Percentiles rank a stretch among this genome's conserved stretches.
phyloP scores from a whole-genome alignment of 352 stramenopile genomes.

The Pythium dissimile region DNA sequence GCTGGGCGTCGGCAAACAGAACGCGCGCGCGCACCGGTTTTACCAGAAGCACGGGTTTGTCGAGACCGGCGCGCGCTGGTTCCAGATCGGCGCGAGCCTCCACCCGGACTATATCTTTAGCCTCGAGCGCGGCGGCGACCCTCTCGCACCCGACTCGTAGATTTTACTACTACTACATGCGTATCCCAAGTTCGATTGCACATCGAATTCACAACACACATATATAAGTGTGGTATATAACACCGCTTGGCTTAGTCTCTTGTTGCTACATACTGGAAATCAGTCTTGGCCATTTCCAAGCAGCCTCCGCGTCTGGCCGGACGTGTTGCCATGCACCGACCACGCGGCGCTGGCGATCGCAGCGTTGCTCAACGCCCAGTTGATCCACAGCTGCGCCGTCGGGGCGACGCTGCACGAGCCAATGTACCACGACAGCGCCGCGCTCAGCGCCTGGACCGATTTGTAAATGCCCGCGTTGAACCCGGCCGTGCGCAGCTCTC shows the following conservation, averaged over 20 bases:
- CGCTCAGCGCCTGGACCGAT: conserved; percentile 40
- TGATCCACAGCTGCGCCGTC: conserved; percentile 30
- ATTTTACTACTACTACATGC: no score
- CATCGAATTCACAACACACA: background rate
- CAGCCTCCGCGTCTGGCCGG: no score
- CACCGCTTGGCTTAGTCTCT: background rate
- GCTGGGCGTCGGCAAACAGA: conserved; percentile 30
- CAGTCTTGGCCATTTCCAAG: no score
- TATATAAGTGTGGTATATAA: background rate
- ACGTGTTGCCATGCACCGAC: no score
- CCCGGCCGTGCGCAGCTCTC: conserved; percentile 30
- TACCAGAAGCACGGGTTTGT: conserved; percentile 32
- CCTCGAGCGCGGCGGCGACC: background rate
- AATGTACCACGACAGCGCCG: conserved; percentile 36
- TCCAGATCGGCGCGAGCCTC: conserved; percentile 13
- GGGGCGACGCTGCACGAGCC: conserved; percentile 24
- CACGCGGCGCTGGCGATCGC: conserved; percentile 14
- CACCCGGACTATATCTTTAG: conserved; percentile 12
- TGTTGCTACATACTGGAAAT: no score
- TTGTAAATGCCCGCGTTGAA: conserved; percentile 74
- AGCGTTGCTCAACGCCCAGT: conserved; percentile 29
- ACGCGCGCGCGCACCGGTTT: conserved; percentile 28
- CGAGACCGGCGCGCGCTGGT: conserved; percentile 24
- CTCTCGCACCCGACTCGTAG: background rate
- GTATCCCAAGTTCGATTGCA: no score